These are phyloP conservation scores for Penicillium crustosum DNA, from an alignment of 2,329 filamentous ascomycete genomes.

Conservation along the genomic window DNA sequence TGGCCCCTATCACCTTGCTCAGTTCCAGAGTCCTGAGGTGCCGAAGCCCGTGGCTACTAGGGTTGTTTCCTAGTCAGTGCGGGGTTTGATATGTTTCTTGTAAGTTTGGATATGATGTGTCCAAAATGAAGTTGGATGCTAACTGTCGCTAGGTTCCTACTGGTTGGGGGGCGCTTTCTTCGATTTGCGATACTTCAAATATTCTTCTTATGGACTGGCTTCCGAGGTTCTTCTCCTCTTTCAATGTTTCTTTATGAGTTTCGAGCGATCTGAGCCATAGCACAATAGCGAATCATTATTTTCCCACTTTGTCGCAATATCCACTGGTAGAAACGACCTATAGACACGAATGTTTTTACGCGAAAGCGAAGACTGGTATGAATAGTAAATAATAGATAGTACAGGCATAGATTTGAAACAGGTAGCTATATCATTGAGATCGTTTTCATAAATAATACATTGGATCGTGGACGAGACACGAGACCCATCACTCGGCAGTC, in stretches of 20 bases:
- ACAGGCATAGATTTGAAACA: not conserved
- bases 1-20: slow-evolving; percentile 6
- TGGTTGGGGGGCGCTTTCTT: slow-evolving; percentile 1
- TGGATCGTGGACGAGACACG: not conserved
- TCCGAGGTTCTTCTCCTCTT: not conserved
- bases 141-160: slow-evolving; percentile 3
- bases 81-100: not conserved
- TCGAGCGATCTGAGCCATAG: slow-evolving; percentile 2
- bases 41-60: not conserved
- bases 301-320: not conserved
- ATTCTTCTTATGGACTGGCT: not conserved
- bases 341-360: too few species aligned
- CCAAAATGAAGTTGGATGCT: not conserved
- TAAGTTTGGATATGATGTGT: not conserved
- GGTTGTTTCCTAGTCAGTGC: not conserved
- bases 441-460: slow-evolving; percentile 6
- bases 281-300: not conserved
- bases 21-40: not conserved
- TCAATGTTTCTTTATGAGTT: slow-evolving; percentile 3
- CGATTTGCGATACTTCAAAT: not conserved
- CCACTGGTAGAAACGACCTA: too few species aligned
- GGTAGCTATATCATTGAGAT: not conserved
- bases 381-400: not conserved
- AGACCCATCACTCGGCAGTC: not conserved
- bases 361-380: not conserved